Evolutionary conservation across 768 basidiomycete genomes (phyloP).

Genomic region (Boletales sp.): DNA sequence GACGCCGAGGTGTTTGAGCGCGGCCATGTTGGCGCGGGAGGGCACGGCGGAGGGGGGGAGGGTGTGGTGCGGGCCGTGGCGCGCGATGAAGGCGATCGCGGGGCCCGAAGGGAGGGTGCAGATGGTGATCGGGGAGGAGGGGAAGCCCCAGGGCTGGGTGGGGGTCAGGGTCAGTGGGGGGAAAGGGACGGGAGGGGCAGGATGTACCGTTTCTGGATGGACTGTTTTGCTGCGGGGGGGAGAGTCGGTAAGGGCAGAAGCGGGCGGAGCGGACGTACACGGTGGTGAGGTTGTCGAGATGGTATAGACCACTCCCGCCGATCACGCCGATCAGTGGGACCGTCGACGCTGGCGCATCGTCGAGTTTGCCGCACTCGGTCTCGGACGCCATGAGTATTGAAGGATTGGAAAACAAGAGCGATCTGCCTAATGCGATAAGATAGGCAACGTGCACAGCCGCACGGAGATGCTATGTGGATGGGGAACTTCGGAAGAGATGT

Average conservation of each 20-base stretch:
- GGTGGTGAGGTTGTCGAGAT: slow-evolving; percentile 85
- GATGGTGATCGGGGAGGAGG: slow-evolving; percentile 91
- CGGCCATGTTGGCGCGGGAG: slow-evolving; percentile 89
- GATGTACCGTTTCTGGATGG: slow-evolving; percentile 79
- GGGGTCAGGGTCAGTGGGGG: neutral
- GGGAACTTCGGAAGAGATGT: no score
- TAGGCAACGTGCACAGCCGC: no score
- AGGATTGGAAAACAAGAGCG: no score
- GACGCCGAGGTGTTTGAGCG: slow-evolving; percentile 88
- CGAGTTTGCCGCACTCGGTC: no score
- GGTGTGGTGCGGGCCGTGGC: slow-evolving; percentile 82
- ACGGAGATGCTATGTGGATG: no score
- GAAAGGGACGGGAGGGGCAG: slow-evolving; percentile 20
- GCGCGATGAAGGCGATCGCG: slow-evolving; percentile 83
- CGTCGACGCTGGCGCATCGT: no score
- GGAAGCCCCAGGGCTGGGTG: slow-evolving; percentile 85
- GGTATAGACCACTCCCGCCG: slow-evolving; percentile 89
- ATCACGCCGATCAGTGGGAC: slow-evolving; percentile 72
- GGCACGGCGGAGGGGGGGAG: slow-evolving; percentile 81
- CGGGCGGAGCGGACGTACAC: slow-evolving; percentile 52
- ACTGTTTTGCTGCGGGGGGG: slow-evolving; percentile 54
- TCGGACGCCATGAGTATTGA: no score
- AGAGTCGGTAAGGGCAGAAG: neutral
- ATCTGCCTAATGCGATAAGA: no score
- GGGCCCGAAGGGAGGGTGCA: slow-evolving; percentile 78